A percentile compares a stretch with the other conserved stretches of the same genome.
These are phyloP conservation scores for Guillardia theta DNA, from an alignment of 78 protist species.

Conservation along the genomic window DNA sequence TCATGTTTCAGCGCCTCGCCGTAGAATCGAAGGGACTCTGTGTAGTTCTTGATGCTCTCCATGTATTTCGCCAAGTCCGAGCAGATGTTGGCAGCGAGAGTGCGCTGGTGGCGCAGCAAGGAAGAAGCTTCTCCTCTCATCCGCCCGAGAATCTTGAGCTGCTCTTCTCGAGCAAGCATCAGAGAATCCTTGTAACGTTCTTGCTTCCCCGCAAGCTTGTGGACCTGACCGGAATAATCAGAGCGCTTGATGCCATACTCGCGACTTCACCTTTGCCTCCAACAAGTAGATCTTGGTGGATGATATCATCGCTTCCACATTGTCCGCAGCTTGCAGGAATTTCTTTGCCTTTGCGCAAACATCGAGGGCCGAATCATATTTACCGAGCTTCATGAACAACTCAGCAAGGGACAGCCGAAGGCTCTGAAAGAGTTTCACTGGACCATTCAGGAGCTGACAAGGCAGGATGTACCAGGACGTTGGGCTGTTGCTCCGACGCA, in stretches of 20 bases:
- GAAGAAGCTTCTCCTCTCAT: background rate
- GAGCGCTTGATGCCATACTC: background rate
- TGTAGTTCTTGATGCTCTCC: background rate
- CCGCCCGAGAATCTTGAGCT: background rate
- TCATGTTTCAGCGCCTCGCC: conserved; percentile 59
- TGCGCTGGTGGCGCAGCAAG: background rate
- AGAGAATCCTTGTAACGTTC: too few species aligned
- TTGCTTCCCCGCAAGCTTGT: too few species aligned
- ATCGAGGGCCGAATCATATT: background rate
- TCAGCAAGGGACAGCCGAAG: background rate
- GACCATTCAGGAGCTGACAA: too few species aligned
- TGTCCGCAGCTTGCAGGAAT: background rate
- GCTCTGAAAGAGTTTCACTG: too few species aligned
- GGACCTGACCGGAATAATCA: too few species aligned
- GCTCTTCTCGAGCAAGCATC: background rate
- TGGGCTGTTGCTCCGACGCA: conserved; percentile 47
- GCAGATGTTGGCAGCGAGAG: conserved; percentile 21
- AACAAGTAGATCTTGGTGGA: background rate
- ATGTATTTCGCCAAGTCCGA: background rate
- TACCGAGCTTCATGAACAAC: background rate
- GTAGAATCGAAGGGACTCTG: background rate
- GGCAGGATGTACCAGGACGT: too few species aligned
- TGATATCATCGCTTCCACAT: background rate
- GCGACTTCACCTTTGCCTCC: background rate
- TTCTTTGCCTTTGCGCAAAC: background rate